These are phyloP conservation scores for Naganishia vishniacii DNA, from an alignment of 768 basidiomycete genomes.

Conservation along the genomic window DNA sequence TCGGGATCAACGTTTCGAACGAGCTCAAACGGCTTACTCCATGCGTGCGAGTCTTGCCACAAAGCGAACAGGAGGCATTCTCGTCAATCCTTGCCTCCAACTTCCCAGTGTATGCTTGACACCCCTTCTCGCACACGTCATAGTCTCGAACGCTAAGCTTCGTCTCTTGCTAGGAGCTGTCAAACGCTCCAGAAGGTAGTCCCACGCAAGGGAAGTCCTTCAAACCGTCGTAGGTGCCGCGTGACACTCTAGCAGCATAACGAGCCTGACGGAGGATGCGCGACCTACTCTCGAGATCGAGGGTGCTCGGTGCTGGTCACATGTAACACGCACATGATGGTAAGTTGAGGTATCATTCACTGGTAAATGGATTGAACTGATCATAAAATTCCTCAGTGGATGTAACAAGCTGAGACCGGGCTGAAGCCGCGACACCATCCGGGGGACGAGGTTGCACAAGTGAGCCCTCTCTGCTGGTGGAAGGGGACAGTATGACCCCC, in stretches of 20 bases:
- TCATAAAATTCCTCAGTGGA: no score
- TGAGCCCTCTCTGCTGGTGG: no score
- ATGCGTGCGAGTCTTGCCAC: not conserved
- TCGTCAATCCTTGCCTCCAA: not conserved
- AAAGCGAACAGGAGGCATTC: not conserved
- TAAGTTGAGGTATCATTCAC: no score
- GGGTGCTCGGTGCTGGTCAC: not conserved
- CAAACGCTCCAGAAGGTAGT: not conserved
- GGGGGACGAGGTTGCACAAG: no score
- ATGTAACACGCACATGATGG: no score
- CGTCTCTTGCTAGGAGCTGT: not conserved
- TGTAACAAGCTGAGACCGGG: no score
- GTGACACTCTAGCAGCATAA: not conserved
- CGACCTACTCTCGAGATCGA: not conserved
- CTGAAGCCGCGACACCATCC: no score
- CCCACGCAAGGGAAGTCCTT: not conserved
- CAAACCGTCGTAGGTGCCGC: not conserved
- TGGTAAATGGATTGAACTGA: no score
- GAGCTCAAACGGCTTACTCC: slow-evolving; percentile 4
- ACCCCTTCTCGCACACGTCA: not conserved
- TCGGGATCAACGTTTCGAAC: no score
- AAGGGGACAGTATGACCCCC: no score
- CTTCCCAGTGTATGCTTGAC: not conserved
- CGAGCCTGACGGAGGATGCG: not conserved
- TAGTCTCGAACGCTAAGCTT: not conserved